Base-by-base conservation (phyloP, 176 grass and related monocot genomes). In the Triticum aestivum region DNA sequence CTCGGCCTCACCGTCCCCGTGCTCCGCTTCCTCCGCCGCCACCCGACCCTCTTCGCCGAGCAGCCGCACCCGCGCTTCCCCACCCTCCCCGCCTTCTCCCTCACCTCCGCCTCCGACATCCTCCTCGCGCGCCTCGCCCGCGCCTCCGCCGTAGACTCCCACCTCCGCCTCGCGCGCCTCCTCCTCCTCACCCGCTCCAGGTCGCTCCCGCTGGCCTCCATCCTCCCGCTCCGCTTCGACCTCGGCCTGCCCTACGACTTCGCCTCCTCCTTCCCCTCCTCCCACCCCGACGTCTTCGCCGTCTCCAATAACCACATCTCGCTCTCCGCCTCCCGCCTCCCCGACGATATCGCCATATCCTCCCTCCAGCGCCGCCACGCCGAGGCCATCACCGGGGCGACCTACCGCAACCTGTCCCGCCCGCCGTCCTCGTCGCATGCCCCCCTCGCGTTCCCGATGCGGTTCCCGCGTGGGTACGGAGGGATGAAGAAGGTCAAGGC, bases 21-120 rank as follows among this genome's bases (percentile, higher is more conserved):
- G 29, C 93, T 93, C 58, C 93, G 95, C 34, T 98, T 98, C 93
- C 93, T 98, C 74, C 95, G 95, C 83, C 93, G 95, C 76, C 91
- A 92, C 73, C 93, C 95, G 10, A 95, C 91, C 51, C 91, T 98
- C 77, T 98, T 98, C 80, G 8, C 77, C 49, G 95, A 98, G 86
- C 67, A 58, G 7, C 89, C 83, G 18, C 95, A 98, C 67, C 93
- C 93, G 26, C 91, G 86, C 72, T 98, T 83, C 87, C 93, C 95
- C 71, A 89, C 95, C 52, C 87, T 98, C 77, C 91, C 91, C 8
- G 88, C 85, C 61, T 95, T 98, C 81, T 88, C 89, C 42, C 95
- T 98, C 85, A 84, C 96, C 9, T 24, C 88, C 5, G 91, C 89
- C 49, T 90, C 90, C 20, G 63, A 93, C 35, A 82, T 89, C 38